Evolutionary conservation across 1,139 yeast species (phyloP).

Genomic region (Ogataea hybrid): DNA sequence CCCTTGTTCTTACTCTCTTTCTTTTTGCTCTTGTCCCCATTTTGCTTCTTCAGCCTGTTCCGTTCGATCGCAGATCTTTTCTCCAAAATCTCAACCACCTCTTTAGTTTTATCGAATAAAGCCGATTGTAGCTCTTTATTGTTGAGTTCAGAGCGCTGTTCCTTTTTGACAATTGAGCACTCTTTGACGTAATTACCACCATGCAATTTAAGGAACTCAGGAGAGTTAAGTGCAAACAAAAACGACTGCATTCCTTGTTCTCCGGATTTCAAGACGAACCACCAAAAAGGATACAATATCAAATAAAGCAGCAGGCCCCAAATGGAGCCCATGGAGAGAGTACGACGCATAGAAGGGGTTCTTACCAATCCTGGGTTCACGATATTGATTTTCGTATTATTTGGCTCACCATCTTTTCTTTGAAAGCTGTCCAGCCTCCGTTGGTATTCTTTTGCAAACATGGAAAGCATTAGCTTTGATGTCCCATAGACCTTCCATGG

Average conservation of each 20-base stretch:
- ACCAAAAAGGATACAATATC: constrained; percentile 75
- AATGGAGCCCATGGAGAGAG: constrained; percentile 72
- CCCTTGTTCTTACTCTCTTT: constrained; percentile 9
- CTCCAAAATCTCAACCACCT: constrained; percentile 57
- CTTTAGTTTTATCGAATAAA: constrained; percentile 62
- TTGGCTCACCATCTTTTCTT: constrained; percentile 49
- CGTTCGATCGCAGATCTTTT: constrained; percentile 67
- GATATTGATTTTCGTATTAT: constrained; percentile 67
- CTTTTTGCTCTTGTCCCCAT: constrained; percentile 32
- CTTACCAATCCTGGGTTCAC: constrained; percentile 94
- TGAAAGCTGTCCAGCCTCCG: constrained; percentile 45
- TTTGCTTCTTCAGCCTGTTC: constrained; percentile 36
- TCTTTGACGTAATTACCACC: constrained; percentile 77
- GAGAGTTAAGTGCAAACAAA: constrained; percentile 68
- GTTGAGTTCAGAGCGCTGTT: constrained; percentile 60
- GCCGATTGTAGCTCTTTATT: constrained; percentile 61
- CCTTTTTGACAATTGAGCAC: constrained; percentile 52
- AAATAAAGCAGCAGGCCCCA: constrained; percentile 65
- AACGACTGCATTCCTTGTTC: constrained; percentile 78
- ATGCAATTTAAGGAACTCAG: constrained; percentile 53
- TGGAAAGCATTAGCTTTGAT: constrained; percentile 70
- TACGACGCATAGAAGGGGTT: constrained; percentile 79
- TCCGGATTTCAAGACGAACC: constrained; percentile 73
- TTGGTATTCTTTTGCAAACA: constrained; percentile 78
- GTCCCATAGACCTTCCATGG: constrained; percentile 84